Evolutionary conservation across 768 basidiomycete species (phyloP).

Genomic region (Plicaturopsis crispa): DNA sequence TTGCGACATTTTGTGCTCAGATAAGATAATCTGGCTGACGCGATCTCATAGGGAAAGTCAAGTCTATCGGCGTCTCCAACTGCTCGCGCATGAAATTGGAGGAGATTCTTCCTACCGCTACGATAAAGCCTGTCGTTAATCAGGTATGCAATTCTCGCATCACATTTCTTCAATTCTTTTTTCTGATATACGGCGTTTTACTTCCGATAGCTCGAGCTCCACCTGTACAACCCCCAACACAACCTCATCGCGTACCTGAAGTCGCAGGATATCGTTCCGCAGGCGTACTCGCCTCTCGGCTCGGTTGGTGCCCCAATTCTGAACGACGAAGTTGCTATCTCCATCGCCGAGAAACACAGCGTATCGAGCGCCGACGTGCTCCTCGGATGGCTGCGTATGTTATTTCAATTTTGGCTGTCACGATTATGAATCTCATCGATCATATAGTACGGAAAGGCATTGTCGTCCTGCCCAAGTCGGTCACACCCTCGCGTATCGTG

Average conservation of each 20-base stretch:
- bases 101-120: slow-evolving; percentile 58
- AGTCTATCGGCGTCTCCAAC: slow-evolving; percentile 74
- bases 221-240: slow-evolving; percentile 71
- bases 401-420: too few relatives aligned
- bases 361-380: slow-evolving; percentile 51
- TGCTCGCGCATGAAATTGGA: slow-evolving; percentile 65
- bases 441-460: slow-evolving; percentile 60
- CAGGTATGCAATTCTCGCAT: too few relatives aligned
- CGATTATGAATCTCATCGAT: too few relatives aligned
- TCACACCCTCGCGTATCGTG: slow-evolving; percentile 61
- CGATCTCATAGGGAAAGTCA: too few relatives aligned
- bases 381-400: slow-evolving; percentile 55
- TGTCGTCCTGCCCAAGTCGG: slow-evolving; percentile 70
- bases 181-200: too few relatives aligned
- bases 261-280: slow-evolving; percentile 57
- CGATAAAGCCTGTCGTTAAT: slow-evolving; percentile 64
- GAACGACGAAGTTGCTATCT: slow-evolving; percentile 48
- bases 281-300: slow-evolving; percentile 81
- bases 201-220: slow-evolving; percentile 77
- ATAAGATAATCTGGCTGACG: too few relatives aligned
- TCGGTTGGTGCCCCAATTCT: slow-evolving; percentile 61
- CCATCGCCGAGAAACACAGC: slow-evolving; percentile 51
- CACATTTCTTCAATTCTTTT: too few relatives aligned
- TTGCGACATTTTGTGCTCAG: too few relatives aligned
- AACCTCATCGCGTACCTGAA: slow-evolving; percentile 55